These are phyloP conservation scores for Pleodorina starrii DNA, from an alignment of 139 green algal species.

Conservation along the genomic window DNA sequence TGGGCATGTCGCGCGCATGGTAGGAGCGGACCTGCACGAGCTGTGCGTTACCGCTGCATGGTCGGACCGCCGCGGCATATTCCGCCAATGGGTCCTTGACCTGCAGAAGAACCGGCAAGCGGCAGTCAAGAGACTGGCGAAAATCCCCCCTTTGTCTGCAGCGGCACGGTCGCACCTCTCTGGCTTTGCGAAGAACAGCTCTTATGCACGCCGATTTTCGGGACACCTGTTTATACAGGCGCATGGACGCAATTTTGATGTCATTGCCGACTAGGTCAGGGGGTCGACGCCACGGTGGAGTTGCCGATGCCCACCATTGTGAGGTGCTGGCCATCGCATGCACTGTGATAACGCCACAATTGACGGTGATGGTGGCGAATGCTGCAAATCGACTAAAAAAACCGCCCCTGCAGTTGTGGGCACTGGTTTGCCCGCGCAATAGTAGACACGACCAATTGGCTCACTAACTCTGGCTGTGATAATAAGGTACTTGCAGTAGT, in stretches of 20 bases:
- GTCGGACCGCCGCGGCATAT: not conserved
- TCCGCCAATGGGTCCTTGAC: constrained; percentile 12
- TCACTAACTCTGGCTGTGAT: too few relatives aligned
- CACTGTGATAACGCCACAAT: not conserved
- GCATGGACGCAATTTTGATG: too few relatives aligned
- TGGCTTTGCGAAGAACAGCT: not conserved
- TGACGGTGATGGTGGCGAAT: not conserved
- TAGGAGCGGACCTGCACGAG: not conserved
- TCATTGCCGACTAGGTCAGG: too few relatives aligned
- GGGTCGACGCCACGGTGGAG: too few relatives aligned
- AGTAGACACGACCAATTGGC: too few relatives aligned
- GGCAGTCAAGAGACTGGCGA: not conserved
- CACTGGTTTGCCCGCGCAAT: too few relatives aligned
- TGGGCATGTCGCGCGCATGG: constrained; percentile 14
- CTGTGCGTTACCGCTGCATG: not conserved
- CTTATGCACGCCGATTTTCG: not conserved
- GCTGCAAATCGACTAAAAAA: too few relatives aligned
- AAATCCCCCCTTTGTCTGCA: not conserved
- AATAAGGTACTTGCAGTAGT: too few relatives aligned
- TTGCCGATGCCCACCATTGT: not conserved
- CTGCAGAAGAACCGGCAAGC: not conserved
- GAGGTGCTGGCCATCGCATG: not conserved
- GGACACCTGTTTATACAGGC: not conserved
- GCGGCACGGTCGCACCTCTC: not conserved
- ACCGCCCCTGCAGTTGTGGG: too few relatives aligned